Evolutionary conservation across 169 alveolate species (phyloP).

Genomic region (Blepharisma undulans): DNA sequence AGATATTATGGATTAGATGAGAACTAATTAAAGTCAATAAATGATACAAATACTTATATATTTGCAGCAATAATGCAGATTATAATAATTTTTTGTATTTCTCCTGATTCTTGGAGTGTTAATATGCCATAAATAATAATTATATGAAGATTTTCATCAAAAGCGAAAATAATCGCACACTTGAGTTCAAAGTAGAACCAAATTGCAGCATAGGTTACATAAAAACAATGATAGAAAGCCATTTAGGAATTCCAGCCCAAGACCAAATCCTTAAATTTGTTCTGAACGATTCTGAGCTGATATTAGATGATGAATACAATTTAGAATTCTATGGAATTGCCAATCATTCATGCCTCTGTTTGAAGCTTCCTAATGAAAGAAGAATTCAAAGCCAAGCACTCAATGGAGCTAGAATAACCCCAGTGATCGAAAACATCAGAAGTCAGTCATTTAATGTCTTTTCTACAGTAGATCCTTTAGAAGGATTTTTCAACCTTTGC

Average conservation of each 20-base stretch:
- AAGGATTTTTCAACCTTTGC: background rate
- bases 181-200: background rate
- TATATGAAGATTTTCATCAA: background rate
- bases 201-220: background rate
- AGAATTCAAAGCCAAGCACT: background rate
- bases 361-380: background rate
- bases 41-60: background rate
- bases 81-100: too few relatives aligned
- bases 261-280: background rate
- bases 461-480: slow-evolving; percentile 1
- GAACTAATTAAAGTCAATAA: background rate
- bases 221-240: background rate
- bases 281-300: background rate
- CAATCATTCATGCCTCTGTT: background rate
- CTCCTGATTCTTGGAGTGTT: too few relatives aligned
- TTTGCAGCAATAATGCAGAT: too few relatives aligned
- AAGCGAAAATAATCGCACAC: background rate
- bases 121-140: background rate
- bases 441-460: background rate
- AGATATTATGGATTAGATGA: background rate
- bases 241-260: background rate
- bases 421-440: background rate
- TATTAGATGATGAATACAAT: background rate
- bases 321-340: background rate
- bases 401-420: background rate